phyloP scores from a whole-genome alignment of 2,329 filamentous ascomycete genomes.

The Cladosporium sp. region DNA sequence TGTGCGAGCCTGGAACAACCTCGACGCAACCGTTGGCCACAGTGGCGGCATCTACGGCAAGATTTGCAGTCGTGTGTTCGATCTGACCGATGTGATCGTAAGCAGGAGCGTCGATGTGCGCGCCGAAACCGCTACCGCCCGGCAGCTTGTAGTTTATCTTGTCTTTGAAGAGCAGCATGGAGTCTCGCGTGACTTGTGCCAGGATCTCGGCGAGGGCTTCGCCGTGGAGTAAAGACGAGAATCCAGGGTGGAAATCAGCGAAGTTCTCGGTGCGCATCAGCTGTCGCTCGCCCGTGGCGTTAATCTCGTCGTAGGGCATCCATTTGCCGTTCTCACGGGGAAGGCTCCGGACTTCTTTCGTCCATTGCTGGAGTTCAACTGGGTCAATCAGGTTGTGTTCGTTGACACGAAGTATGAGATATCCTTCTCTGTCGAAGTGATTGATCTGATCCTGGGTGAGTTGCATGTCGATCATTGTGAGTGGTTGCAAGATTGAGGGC shows the following conservation, averaged over 20 bases:
- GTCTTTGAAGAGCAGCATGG: slow-evolving; percentile 42
- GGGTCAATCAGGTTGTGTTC: slow-evolving; percentile 22
- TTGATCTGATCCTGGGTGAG: too few species aligned
- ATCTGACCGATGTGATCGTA: slow-evolving; percentile 41
- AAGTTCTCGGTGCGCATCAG: slow-evolving; percentile 28
- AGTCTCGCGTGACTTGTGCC: slow-evolving; percentile 33
- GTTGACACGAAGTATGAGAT: slow-evolving; percentile 8
- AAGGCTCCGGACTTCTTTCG: slow-evolving; percentile 19
- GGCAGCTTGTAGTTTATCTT: slow-evolving; percentile 43
- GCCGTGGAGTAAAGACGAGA: slow-evolving; percentile 36
- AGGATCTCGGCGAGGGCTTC: slow-evolving; percentile 29
- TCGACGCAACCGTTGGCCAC: slow-evolving; percentile 37
- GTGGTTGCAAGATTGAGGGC: too few species aligned
- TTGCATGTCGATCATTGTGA: too few species aligned
- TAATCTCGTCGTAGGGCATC: slow-evolving; percentile 28
- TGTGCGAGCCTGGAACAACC: slow-evolving; percentile 38
- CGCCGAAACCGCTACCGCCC: slow-evolving; percentile 39
- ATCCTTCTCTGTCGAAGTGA: too few species aligned
- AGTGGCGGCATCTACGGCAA: slow-evolving; percentile 37
- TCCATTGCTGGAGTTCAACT: slow-evolving; percentile 20
- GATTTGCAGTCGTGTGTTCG: slow-evolving; percentile 38
- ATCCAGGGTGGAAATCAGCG: slow-evolving; percentile 26
- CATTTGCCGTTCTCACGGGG: slow-evolving; percentile 23
- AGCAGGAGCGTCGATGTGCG: slow-evolving; percentile 40
- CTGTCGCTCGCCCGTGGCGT: slow-evolving; percentile 19